Base-by-base conservation (phyloP, 169 alveolate species). In the Plasmodium gaboni region DNA sequence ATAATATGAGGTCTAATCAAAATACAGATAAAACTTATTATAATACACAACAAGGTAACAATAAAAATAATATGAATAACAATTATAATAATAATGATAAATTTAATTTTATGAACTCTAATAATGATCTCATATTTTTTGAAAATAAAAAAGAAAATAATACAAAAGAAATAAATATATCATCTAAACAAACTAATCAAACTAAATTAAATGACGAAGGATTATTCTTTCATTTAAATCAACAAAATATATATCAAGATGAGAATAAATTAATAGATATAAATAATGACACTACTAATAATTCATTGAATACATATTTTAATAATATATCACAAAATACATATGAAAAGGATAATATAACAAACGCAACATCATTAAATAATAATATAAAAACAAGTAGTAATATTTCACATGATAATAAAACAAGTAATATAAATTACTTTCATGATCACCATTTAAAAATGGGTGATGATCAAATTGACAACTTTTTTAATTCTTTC, bases 401-500 rank as follows among this genome's bases (percentile, higher is more conserved):
- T 42, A 46, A 42, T 68, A 64, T 13, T 4, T 28, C 42, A 28
- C 42, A 28, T 28, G 42, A 28, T 28, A 28, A 28, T 28, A 26
- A 26, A 26, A 60, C 64, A 24, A 69, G 10, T 69, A 38, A 19
- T 17, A n/a, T 42, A 13, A 69, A 10, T 28, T 15, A 32, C 15
- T 3, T 53, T 15, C 24, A 53, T 53, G 24, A 53, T 53, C 9
- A 15, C 61, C 61, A 32, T 13, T 15, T 46, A 17, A 44, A 38
- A 68, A 46, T 68, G 44, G 68, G 38, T 65, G 80, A 80, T 67
- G 63, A 80, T 1, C 53, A 67, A 44, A 80, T 65, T 9, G 44
- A 65, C 57, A 50, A 80, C 22, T 80, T 80, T 53, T 80, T 80
- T 67, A 80, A 44, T 53, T 13, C 76, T 19, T 80, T 80, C 57